Conservation (phyloP, 257 asterid species). For the Nicotiana otophora region DNA sequence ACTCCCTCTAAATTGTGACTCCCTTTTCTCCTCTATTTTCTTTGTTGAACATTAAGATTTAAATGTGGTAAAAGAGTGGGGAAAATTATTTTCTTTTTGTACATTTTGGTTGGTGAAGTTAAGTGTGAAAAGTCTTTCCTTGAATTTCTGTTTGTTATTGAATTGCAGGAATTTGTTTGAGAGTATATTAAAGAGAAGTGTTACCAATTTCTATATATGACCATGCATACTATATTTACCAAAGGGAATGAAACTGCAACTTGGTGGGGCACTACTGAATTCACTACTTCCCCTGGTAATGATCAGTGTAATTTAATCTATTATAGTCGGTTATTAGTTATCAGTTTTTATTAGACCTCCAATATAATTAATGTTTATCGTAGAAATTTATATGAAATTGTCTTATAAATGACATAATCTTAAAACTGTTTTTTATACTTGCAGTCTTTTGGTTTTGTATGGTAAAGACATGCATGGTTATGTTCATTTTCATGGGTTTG, state of each 20-base stretch:
- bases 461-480: not conserved
- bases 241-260: not conserved
- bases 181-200: not conserved
- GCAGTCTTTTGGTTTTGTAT: not conserved
- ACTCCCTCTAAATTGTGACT: too few relatives aligned
- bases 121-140: not conserved
- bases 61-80: not conserved
- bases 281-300: not conserved
- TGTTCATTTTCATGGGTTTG: not conserved
- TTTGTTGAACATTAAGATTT: not conserved
- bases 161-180: conserved; percentile 5
- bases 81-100: not conserved
- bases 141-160: not conserved
- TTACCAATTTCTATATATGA: not conserved
- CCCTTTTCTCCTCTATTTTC: not conserved
- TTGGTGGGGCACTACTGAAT: conserved; percentile 1
- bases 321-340: not conserved
- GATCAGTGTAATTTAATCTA: not conserved
- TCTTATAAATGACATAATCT: too few relatives aligned
- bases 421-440: too few relatives aligned
- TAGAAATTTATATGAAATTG: too few relatives aligned
- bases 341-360: too few relatives aligned
- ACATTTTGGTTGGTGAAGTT: not conserved
- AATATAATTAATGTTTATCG: too few relatives aligned
- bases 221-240: not conserved